phyloP scores from a whole-genome alignment of 2,329 filamentous ascomycete genomes.

The Sporothrix phasma region DNA sequence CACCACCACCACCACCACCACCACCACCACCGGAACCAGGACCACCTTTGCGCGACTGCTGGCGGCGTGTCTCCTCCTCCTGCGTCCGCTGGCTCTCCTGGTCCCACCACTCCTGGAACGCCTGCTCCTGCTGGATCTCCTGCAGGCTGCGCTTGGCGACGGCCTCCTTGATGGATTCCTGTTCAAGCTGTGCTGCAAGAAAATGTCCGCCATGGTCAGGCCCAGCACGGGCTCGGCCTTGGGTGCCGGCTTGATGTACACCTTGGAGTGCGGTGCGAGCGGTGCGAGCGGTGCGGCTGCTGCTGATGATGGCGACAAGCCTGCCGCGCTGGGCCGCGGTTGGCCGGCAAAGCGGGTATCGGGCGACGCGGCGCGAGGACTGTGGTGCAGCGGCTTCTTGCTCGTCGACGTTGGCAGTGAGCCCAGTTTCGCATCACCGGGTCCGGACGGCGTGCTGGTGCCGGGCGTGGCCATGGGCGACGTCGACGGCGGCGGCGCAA shows the following conservation, averaged over 20 bases:
- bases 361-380: conserved; percentile 44
- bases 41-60: conserved; percentile 33
- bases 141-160: conserved; percentile 79
- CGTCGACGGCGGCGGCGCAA: background rate
- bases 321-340: conserved; percentile 27
- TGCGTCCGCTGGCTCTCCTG: conserved; percentile 66
- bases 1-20: conserved; percentile 17
- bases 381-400: conserved; percentile 29
- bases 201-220: conserved; percentile 76
- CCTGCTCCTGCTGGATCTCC: conserved; percentile 94
- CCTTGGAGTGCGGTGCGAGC: conserved; percentile 50
- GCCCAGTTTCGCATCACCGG: conserved; percentile 31
- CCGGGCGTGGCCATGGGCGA: background rate
- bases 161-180: conserved; percentile 71
- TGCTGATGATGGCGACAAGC: conserved; percentile 7
- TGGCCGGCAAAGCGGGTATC: conserved; percentile 56
- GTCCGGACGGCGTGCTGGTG: conserved; percentile 17
- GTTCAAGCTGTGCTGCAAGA: conserved; percentile 73
- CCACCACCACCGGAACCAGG: conserved; percentile 35
- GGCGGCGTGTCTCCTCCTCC: conserved; percentile 44
- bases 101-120: conserved; percentile 96
- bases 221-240: conserved; percentile 51
- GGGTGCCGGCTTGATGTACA: conserved; percentile 46
- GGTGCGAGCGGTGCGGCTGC: conserved; percentile 22
- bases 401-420: conserved; percentile 30